phyloP scores from a whole-genome alignment of 352 stramenopile species.

The Phytophthora fragariae region DNA sequence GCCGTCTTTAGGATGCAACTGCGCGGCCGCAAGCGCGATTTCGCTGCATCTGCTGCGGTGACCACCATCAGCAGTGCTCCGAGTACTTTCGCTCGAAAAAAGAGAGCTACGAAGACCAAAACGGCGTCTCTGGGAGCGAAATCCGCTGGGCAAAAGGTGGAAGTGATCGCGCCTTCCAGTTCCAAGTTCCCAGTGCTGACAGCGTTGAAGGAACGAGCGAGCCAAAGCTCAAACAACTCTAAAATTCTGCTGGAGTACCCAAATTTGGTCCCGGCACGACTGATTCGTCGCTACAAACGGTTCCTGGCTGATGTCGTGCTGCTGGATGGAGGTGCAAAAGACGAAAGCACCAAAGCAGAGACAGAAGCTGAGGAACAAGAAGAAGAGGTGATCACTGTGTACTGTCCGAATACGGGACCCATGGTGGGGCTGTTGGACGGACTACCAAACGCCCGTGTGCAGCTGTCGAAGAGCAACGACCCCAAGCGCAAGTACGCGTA shows the following conservation, averaged over 20 bases:
- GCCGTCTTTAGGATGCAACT: slow-evolving; percentile 45
- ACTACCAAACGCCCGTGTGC: slow-evolving; percentile 63
- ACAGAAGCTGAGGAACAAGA: slow-evolving; percentile 14
- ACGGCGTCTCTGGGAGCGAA: slow-evolving; percentile 6
- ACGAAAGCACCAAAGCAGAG: neutral
- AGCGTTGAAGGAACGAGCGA: slow-evolving; percentile 37
- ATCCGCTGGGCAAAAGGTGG: slow-evolving; percentile 15
- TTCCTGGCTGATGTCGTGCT: slow-evolving; percentile 87
- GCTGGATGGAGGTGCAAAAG: slow-evolving; percentile 19
- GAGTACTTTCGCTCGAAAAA: slow-evolving; percentile 17
- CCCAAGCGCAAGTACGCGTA: slow-evolving; percentile 86
- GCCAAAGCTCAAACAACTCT: slow-evolving; percentile 13
- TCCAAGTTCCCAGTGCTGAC: slow-evolving; percentile 36
- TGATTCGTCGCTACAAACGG: slow-evolving; percentile 84
- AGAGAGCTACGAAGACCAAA: slow-evolving; percentile 18
- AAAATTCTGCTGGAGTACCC: slow-evolving; percentile 64
- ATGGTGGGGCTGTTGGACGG: slow-evolving; percentile 84
- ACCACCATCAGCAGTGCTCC: neutral
- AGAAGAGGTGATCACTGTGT: slow-evolving; percentile 64
- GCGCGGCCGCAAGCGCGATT: slow-evolving; percentile 46
- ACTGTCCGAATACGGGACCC: slow-evolving; percentile 85
- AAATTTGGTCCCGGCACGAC: slow-evolving; percentile 56
- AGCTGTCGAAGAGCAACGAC: slow-evolving; percentile 80
- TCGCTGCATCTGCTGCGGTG: slow-evolving; percentile 17
- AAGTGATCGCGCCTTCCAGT: slow-evolving; percentile 7